phyloP scores from a whole-genome alignment of 257 asterid genomes.

The Fraxinus pennsylvanica region DNA sequence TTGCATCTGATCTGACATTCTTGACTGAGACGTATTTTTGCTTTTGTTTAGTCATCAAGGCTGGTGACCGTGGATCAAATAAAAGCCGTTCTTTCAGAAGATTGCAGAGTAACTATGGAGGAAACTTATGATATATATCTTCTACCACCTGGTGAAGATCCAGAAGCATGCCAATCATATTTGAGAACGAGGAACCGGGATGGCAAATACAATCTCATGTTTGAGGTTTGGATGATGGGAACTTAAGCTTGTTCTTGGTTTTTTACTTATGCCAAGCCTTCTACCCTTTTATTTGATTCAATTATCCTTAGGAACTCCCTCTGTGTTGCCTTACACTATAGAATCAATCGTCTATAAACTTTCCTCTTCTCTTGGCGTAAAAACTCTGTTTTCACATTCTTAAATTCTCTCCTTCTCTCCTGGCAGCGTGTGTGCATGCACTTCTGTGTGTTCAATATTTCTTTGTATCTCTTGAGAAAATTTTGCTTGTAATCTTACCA shows the following conservation, averaged over 20 bases:
- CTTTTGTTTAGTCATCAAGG: conserved; percentile 64
- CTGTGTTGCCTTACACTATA: not conserved
- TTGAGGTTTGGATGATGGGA: conserved; percentile 66
- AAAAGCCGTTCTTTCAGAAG: conserved; percentile 65
- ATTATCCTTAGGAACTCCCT: not conserved
- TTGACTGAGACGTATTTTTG: conserved; percentile 22
- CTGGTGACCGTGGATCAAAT: conserved; percentile 69
- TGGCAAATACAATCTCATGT: conserved; percentile 97
- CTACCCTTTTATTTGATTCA: not conserved
- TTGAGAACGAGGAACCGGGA: conserved; percentile 97
- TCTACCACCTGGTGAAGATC: conserved; percentile 99
- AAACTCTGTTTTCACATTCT: conserved; percentile 1
- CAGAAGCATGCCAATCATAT: conserved; percentile 97
- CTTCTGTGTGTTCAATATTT: not conserved
- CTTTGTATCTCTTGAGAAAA: conserved; percentile 5
- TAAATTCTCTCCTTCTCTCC: conserved; percentile 5
- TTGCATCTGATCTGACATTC: conserved; percentile 19
- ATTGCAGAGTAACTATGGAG: conserved; percentile 62
- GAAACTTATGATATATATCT: conserved; percentile 98
- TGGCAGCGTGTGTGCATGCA: conserved; percentile 9
- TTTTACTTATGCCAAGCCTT: conserved; percentile 7
- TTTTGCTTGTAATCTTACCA: conserved; percentile 1
- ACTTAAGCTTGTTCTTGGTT: conserved; percentile 10
- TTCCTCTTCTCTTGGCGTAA: not conserved
- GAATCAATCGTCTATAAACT: not conserved